Evolutionary conservation across 805 yeast species (phyloP), one percentile per base, ranked within the genome.

Genomic region (Candida insectalens): DNA sequence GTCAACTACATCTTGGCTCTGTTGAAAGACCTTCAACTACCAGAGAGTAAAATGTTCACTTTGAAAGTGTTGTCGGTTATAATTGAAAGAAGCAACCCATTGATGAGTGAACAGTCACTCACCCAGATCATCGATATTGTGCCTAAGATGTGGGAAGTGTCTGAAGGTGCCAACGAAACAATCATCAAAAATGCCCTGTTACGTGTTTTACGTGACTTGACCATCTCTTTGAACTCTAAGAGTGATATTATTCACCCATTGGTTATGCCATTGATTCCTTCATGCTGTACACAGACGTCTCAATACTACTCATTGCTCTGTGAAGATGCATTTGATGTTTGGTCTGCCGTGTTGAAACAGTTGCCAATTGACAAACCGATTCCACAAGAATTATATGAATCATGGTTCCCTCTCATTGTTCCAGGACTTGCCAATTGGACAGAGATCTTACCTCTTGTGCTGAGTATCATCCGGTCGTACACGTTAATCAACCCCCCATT

Each of bases 291-390:
- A 42, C 68, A 77, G 1, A 60, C 62, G 15, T 70, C 85, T 1
- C 67, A 67, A 16, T 63, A 60, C 34, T 69, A 72, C 38, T 59
- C 71, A 2, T 60, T 83, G 34, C 53, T 88, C 7, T 67, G 79
- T 14, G 96, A 88, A 50, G 96, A 88, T 57, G 95, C 94, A 0
- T 75, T 72, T 49, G 94, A 84, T 36, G 61, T 88, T 27, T 85
- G 95, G 95, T 62, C 70, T n/a, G 64, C 78, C 1, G 52, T 82
- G 2, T 51, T 85, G 33, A 82, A 74, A 41, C 74, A 76, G 40
- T 69, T 70, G 34, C 83, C 89, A 1, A 26, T 44, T 1, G 40
- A 49, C 10, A 33, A 37, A 4, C 44, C 55, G 3, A 39, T 59
- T 3, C 59, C 65, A 4, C 57, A 56, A 20, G 51, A 56, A 10